These are phyloP conservation scores for Zymoseptoria passerinii DNA, from an alignment of 2,329 filamentous ascomycete genomes.

Conservation along the genomic window DNA sequence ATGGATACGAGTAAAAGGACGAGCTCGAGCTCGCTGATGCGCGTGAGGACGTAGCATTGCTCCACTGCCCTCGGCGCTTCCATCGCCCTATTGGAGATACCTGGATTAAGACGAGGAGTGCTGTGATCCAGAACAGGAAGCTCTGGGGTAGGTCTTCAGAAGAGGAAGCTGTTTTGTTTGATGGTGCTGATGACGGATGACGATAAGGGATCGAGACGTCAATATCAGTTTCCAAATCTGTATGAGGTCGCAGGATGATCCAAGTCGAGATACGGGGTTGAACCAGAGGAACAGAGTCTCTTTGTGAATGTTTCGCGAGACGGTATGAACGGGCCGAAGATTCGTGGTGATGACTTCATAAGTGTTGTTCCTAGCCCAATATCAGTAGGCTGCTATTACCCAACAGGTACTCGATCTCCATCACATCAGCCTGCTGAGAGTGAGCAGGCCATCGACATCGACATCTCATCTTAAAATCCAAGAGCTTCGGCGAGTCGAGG, in stretches of 20 bases:
- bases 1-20: background rate
- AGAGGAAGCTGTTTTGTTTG: background rate
- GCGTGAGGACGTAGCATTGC: background rate
- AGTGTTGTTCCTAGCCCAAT: background rate
- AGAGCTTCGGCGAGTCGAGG: background rate
- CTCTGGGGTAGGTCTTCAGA: background rate
- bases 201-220: background rate
- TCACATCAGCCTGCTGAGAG: background rate
- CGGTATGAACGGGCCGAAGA: background rate
- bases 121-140: background rate
- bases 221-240: background rate
- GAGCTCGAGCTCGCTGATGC: too few relatives aligned
- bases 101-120: background rate
- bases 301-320: background rate
- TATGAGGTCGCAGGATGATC: background rate
- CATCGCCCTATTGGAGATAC: background rate
- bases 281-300: background rate
- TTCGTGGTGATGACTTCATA: background rate
- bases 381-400: background rate
- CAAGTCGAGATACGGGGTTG: background rate
- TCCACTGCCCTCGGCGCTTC: background rate
- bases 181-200: background rate
- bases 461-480: background rate
- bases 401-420: background rate
- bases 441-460: background rate